Conservation (phyloP, 1,139 yeast genomes). For the Scheffersomyces titani region DNA sequence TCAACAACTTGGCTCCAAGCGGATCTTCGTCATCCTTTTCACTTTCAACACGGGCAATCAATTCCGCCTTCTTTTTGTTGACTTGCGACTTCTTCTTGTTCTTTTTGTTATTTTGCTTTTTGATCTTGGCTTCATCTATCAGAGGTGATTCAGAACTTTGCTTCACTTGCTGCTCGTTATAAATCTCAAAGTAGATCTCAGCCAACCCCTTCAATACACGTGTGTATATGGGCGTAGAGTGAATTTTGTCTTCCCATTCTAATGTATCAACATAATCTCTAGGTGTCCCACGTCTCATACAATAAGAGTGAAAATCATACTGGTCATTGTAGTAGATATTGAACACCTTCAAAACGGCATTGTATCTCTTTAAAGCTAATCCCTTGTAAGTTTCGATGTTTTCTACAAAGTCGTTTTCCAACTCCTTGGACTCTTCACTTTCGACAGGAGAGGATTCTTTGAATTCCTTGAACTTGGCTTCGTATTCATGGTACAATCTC, state of each 20-base stretch:
- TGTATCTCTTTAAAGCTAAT: constrained; percentile 76
- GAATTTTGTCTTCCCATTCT: constrained; percentile 78
- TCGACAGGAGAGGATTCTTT: constrained; percentile 11
- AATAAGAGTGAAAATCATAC: constrained; percentile 90
- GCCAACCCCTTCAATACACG: constrained; percentile 72
- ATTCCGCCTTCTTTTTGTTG: constrained; percentile 37
- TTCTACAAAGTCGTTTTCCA: constrained; percentile 33
- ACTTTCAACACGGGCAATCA: constrained; percentile 43
- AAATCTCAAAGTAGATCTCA: constrained; percentile 54
- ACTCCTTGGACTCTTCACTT: constrained; percentile 22
- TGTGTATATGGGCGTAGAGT: constrained; percentile 65
- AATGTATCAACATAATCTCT: constrained; percentile 76
- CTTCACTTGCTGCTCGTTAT: constrained; percentile 21
- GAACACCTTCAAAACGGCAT: constrained; percentile 66
- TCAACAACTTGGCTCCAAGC: constrained; percentile 42
- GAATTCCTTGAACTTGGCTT: constrained; percentile 14
- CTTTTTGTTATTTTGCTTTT: constrained; percentile 29
- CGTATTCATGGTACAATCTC: constrained; percentile 32
- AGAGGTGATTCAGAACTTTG: constrained; percentile 6
- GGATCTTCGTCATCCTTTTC: constrained; percentile 51
- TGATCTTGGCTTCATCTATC: constrained; percentile 20
- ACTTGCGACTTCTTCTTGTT: constrained; percentile 37
- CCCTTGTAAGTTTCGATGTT: constrained; percentile 55
- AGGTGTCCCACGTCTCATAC: constrained; percentile 89
- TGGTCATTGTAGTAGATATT: constrained; percentile 79